Base-by-base conservation (phyloP, 1,284 basidiomycete genomes). In the Leucoagaricus sp. region DNA sequence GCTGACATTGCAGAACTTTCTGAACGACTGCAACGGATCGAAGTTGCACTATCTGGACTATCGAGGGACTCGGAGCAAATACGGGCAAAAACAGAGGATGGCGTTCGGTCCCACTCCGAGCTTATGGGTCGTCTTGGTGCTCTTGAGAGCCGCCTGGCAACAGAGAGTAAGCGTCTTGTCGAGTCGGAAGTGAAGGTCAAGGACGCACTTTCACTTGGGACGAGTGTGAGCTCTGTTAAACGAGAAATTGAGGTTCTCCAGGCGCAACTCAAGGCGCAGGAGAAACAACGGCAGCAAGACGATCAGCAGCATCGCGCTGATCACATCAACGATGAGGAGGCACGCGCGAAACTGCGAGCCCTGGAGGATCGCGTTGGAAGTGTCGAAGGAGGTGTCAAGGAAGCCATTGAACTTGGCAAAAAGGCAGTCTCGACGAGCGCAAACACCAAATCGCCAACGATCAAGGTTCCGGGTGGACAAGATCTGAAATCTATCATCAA, bases 381-480 rank as follows among this genome's bases (percentile, higher is more conserved):
- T 34, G 77, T 92, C 6, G 90, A 93, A 67, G 79, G 81, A n/a
- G 83, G 81, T 6, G 80, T 90, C 51, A 84, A 85, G 67, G 87
- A 90, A 58, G 87, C 87, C 0, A 64, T 91, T 34, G 87, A 91
- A 47, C 59, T 84, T 2, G 80, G 82, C 13, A 87, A 85, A 75
- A 80, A 76, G 49, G 28, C 53, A 64, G 56, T 64, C 10, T 53
- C 74, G 4, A 38, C 36, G 4, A 38, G 36, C 13, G 36, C 15
- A 2, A 77, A 74, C 67, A 84, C 84, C 65, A 73, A 74, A 7
- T 70, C 77, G 0, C 77, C 78, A 31, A 75, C 74, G 55, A 87
- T 93, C 78, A 91, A 88, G 67, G 82, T 87, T 1, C 71, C 80
- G 19, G 87, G 92, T 60, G 91, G 91, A 1, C 83, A 87, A 57